A percentile compares a stretch with the other conserved stretches of the same genome.
Evolutionary conservation across 768 basidiomycete genomes (phyloP).

Genomic region (Lactifluus pinguis): DNA sequence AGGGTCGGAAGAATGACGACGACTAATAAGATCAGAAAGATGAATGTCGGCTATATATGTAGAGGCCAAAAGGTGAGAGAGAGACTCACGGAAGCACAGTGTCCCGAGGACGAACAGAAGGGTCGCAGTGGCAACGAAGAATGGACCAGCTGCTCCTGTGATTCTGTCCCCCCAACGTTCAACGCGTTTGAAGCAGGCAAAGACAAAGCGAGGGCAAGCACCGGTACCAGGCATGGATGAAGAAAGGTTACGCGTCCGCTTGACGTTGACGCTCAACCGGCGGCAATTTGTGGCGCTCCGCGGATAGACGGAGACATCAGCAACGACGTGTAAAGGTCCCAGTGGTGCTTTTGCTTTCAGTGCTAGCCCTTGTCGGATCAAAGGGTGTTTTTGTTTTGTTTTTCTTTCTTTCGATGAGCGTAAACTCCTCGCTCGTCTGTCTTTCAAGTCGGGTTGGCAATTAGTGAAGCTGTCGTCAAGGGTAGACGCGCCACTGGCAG

Average conservation of each 20-base stretch:
- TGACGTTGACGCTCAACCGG: too few relatives aligned
- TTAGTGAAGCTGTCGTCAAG: neutral
- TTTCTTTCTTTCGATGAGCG: neutral
- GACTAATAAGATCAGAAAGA: constrained; percentile 38
- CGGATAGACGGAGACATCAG: neutral
- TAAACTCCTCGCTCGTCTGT: neutral
- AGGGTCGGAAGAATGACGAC: constrained; percentile 66
- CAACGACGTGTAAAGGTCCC: neutral
- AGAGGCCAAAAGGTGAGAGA: neutral
- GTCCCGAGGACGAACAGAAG: constrained; percentile 59
- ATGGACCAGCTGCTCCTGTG: constrained; percentile 86
- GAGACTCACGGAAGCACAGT: constrained; percentile 69
- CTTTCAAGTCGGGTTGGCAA: neutral
- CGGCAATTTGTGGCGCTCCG: neutral
- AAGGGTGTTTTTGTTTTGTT: neutral
- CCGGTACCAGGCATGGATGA: constrained; percentile 7
- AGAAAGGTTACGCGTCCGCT: neutral
- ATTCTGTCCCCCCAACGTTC: constrained; percentile 70
- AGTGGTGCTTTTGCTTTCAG: neutral
- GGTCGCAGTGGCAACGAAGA: constrained; percentile 78
- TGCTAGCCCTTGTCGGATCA: neutral
- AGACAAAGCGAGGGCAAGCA: constrained; percentile 27
- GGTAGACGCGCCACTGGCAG: too few relatives aligned
- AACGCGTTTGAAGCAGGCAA: constrained; percentile 53
- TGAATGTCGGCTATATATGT: neutral